Evolutionary conservation across 345 rosid species (phyloP), one percentile per base, ranked within the genome.

Genomic region (Microcos paniculata): DNA sequence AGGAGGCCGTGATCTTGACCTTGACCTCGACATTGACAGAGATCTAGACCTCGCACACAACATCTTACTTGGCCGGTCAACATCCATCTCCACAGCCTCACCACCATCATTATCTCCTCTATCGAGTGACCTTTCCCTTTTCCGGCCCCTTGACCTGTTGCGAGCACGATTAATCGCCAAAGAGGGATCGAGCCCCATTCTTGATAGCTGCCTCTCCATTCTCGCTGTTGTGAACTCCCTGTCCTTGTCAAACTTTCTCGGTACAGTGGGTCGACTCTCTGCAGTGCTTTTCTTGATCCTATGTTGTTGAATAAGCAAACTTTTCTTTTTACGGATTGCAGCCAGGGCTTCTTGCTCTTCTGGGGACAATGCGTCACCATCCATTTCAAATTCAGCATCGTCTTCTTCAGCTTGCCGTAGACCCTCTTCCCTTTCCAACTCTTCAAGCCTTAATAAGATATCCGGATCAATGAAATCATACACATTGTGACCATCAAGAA

Each of bases 401-500:
- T 80, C 94, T 8, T n/a, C 86, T 31, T 82, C 88, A 24, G 84
- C 92, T 76, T 71, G 87, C 46, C 90, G 79, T 65, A 85, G 13
- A 53, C 85, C 97, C 82, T 90, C 97, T 83, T 90, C 97, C 23
- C 62, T 81, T 77, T 90, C 96, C 79, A 94, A 79, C 86, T 94
- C 98, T 83, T 90, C 94, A 30, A 94, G 89, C 82, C 98, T 89
- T 38, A 71, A 67, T 72, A 90, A 45, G 67, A 92, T 90, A 76
- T 94, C 98, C 48, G 97, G 94, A 66, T 94, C 98, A 73, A 92
- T 78, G 78, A 94, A 94, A 83, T 94, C 98, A 71, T 87, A 89
- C 28, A 94, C 96, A 72, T 94, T 92, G 64, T 94, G 97, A 46
- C 98, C 98, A 71, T 94, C 97, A 63, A 92, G 97, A 83, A 94